A percentile compares a stretch with the other conserved stretches of the same genome.
These are phyloP conservation scores for Penicillium maclennaniae DNA, from an alignment of 495 filamentous ascomycete species.

Conservation along the genomic window DNA sequence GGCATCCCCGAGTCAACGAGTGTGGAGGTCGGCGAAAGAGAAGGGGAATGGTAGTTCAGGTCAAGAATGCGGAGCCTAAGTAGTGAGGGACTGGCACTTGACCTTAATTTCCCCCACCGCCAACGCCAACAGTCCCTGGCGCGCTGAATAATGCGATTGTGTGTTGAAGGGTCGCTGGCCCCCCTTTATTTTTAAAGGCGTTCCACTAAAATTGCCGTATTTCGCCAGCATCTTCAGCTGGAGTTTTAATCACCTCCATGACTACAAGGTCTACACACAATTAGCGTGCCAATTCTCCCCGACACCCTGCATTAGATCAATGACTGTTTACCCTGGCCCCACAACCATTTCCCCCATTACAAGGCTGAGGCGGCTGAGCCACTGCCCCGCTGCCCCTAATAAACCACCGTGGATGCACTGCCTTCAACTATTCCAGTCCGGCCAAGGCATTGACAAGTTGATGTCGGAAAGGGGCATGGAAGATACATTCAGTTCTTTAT, in stretches of 20 bases:
- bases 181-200: no score
- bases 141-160: background rate
- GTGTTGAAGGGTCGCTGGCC: background rate
- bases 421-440: background rate
- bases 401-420: background rate
- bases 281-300: background rate
- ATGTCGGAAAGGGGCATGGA: background rate
- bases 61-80: background rate
- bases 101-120: background rate
- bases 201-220: no score
- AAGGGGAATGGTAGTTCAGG: background rate
- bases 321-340: conserved; percentile 1
- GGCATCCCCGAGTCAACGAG: conserved; percentile 8
- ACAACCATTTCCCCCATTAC: conserved; percentile 3
- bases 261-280: background rate
- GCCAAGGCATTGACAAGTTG: background rate
- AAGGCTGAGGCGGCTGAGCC: conserved; percentile 10
- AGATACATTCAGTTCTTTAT: no score
- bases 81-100: background rate
- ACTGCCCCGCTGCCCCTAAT: background rate
- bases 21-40: background rate
- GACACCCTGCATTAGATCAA: background rate
- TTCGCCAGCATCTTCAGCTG: background rate
- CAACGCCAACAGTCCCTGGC: background rate
- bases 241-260: background rate